These are phyloP conservation scores for Alternaria arborescens DNA, from an alignment of 2,329 filamentous ascomycete species.

Conservation along the genomic window DNA sequence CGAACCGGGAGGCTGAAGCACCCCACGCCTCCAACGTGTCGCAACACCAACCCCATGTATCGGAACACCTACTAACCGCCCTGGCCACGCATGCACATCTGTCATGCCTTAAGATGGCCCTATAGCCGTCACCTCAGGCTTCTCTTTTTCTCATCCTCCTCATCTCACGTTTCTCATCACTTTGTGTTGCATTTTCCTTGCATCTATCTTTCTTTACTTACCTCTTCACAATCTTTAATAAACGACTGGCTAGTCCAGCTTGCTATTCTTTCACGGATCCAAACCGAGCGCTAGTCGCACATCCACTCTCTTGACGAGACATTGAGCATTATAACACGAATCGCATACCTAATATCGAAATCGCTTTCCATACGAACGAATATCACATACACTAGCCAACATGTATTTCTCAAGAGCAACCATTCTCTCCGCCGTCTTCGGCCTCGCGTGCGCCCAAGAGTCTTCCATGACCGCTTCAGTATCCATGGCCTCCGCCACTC, in stretches of 20 bases:
- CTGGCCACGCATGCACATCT: slow-evolving; percentile 30
- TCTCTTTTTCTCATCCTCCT: slow-evolving; percentile 37
- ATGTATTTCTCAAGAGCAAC: slow-evolving; percentile 50
- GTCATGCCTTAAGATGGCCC: slow-evolving; percentile 52
- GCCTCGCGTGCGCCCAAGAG: slow-evolving; percentile 36
- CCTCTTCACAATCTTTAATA: slow-evolving; percentile 45
- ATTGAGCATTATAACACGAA: slow-evolving; percentile 22
- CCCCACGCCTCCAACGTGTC: slow-evolving; percentile 48
- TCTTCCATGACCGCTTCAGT: slow-evolving; percentile 11
- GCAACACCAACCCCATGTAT: slow-evolving; percentile 44
- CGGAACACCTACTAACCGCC: slow-evolving; percentile 44
- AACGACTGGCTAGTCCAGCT: slow-evolving; percentile 50
- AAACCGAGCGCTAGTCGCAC: slow-evolving; percentile 51
- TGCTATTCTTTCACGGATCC: slow-evolving; percentile 6
- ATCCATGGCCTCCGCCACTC: slow-evolving; percentile 4
- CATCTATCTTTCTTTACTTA: slow-evolving; percentile 42
- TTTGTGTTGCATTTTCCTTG: slow-evolving; percentile 40
- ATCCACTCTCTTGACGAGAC: slow-evolving; percentile 37
- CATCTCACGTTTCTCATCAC: slow-evolving; percentile 32
- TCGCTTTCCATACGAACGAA: slow-evolving; percentile 3
- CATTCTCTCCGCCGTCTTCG: slow-evolving; percentile 42
- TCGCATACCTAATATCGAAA: slow-evolving; percentile 33
- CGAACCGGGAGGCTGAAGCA: slow-evolving; percentile 48
- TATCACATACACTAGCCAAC: slow-evolving; percentile 21
- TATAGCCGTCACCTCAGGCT: slow-evolving; percentile 47